These are phyloP conservation scores for Drechslerella coelobrocha DNA, from an alignment of 2,329 filamentous ascomycete species.

Conservation along the genomic window DNA sequence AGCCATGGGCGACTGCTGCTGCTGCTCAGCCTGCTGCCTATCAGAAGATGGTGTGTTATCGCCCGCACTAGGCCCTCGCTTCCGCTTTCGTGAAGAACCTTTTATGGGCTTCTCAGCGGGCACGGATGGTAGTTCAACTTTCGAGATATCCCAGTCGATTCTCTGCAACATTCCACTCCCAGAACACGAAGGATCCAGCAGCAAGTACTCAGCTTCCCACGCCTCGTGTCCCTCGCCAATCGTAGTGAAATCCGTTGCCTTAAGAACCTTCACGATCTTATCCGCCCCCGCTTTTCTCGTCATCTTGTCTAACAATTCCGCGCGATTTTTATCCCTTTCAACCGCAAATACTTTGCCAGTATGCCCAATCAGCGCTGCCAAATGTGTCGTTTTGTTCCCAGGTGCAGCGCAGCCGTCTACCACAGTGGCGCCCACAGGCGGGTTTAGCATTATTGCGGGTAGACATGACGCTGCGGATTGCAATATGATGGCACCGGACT, in stretches of 20 bases:
- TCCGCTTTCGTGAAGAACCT: constrained; percentile 15
- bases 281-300: constrained; percentile 76
- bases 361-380: constrained; percentile 73
- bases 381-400: constrained; percentile 95
- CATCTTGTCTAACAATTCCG: constrained; percentile 83
- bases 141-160: constrained; percentile 50
- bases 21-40: constrained; percentile 58
- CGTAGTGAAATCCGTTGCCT: constrained; percentile 80
- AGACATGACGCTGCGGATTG: constrained; percentile 98
- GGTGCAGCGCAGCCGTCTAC: constrained; percentile 95
- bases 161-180: constrained; percentile 92
- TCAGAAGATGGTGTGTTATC: constrained; percentile 37
- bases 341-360: constrained; percentile 73
- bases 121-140: constrained; percentile 17
- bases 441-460: constrained; percentile 84
- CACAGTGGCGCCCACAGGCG: constrained; percentile 73
- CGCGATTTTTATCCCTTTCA: constrained; percentile 75
- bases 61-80: constrained; percentile 49
- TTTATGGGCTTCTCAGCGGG: constrained; percentile 18
- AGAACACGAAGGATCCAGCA: constrained; percentile 93
- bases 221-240: constrained; percentile 65
- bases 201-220: constrained; percentile 75
- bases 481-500: constrained; percentile 78
- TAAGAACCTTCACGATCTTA: constrained; percentile 70
- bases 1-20: constrained; percentile 54